Base-by-base conservation (phyloP, 2,329 filamentous ascomycete species). In the Arachnomyces sp. region DNA sequence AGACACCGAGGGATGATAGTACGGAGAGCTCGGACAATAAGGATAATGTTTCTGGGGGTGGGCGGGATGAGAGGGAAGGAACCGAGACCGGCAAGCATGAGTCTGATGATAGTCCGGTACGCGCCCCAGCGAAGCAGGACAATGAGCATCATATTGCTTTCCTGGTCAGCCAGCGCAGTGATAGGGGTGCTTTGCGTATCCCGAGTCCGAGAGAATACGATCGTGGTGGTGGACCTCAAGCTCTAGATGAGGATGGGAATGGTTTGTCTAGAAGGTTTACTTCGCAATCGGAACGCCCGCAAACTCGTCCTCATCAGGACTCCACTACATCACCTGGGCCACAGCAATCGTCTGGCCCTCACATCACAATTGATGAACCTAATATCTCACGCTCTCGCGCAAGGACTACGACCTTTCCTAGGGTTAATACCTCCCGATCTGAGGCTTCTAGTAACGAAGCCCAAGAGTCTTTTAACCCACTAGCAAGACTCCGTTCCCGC, bases 121-220 rank as follows among this genome's bases (percentile, higher is more conserved):
- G 68, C 7, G 54, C 81, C 7, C 75, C 76, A 1, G 60, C 65
- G 3, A 70, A 66, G 34, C 59, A 76, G 35, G 70, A 73, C 28
- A 72, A 83, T 33, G 83, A 87, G 40, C 82, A 89, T 45, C 86
- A 94, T 55, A 93, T 95, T 54, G 84, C 84, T 4, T 92, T 96
- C 53, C 61, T 95, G 11, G 79, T 94, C 59, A 81, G 83, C 25
- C 90, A 95, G 59, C 77, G 88, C 29, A 78, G 79, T 46, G 81
- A 84, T 41, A 81, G 79, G 39, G 79, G 81, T 28, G 79, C 88
- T 0, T 67, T 96, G 32, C 82, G 87, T 31, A 96, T 98, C 52
- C 92, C 92, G 0, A 89, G 89, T 14, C 92, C 92, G 1, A 74
- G 89, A 51, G 92, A 96, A 56, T 89, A 83, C 36, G 92, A 98